phyloP scores from a whole-genome alignment of 2,329 filamentous ascomycete species.

The Pezicula carpinea region DNA sequence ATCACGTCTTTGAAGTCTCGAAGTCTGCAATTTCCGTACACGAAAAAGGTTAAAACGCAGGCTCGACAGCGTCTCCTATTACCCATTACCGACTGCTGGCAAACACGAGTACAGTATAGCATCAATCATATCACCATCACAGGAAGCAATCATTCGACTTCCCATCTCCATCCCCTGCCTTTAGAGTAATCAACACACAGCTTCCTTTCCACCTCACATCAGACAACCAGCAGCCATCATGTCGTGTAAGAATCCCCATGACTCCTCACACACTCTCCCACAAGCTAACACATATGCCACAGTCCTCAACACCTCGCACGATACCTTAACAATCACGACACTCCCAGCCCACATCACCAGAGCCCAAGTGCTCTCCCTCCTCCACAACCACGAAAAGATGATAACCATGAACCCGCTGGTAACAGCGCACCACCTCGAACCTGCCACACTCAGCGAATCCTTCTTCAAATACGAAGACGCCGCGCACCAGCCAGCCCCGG shows the following conservation, averaged over 20 bases:
- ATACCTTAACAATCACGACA: constrained; percentile 55
- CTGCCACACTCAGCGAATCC: constrained; percentile 33
- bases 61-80: no score
- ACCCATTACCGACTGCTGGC: no score
- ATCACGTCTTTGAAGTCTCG: no score
- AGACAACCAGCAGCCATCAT: background rate
- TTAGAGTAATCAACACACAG: no score
- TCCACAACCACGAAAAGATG: constrained; percentile 76
- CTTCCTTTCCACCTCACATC: no score
- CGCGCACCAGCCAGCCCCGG: constrained; percentile 53
- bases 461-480: constrained; percentile 38
- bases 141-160: no score
- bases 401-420: constrained; percentile 83
- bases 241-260: constrained; percentile 1
- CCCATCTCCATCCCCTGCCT: no score
- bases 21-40: no score
- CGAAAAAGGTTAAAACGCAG: no score
- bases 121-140: no score
- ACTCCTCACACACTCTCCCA: background rate
- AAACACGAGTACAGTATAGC: no score
- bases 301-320: constrained; percentile 20
- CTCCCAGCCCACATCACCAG: constrained; percentile 64
- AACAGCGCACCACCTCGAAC: constrained; percentile 61
- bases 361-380: constrained; percentile 62
- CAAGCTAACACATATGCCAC: constrained; percentile 3